Base-by-base conservation (phyloP, 768 basidiomycete genomes). In the Tricholoma saponaceum region DNA sequence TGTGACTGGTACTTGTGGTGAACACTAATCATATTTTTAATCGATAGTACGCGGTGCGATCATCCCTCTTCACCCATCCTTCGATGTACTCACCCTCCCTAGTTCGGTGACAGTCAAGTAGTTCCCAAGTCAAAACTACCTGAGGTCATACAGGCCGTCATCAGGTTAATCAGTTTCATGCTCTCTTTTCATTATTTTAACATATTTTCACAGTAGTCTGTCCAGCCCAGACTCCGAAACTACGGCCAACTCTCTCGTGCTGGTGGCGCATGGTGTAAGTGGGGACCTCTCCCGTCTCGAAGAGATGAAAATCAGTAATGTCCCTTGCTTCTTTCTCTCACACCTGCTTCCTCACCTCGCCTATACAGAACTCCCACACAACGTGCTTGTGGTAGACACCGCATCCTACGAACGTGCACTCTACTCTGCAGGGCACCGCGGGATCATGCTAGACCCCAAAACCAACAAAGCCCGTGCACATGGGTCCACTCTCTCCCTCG, bases 31-130 rank as follows among this genome's bases (percentile, higher is more conserved):
- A 13, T 4, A 26, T 22, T 8, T 26, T 22, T 10, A 7, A n/a
- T 53, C 1, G 46, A 26, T 55, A 89, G 87, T 89, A 85, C 70
- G 84, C 85, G 60, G 87, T 90, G 76, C 66, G 83, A 6, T 10
- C 14, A 56, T 55, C 23, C 43, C 50, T 57, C 37, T 25, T 55
- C 55, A 28, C 25, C 50, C 14, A 43, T 18, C 20, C 32, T 55
- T 26, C 10, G 23, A 54, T 35, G 44, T 52, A 66, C 58, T 66
- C 47, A 51, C 52, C 32, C 46, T 20, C 61, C 56, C 54, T 55
- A 92, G 90, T 92, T 90, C 66, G 91, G 88, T 25, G 86, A 91
- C 55, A 89, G 85, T 63, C 89, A 90, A 67, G 72, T 87, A 33
- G 74, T 83, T 16, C 69, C 84, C 22, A 92, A 86, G 69, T 64